Evolutionary conservation across 257 asterid species (phyloP).

Genomic region (Dorcoceras hygrometricum): DNA sequence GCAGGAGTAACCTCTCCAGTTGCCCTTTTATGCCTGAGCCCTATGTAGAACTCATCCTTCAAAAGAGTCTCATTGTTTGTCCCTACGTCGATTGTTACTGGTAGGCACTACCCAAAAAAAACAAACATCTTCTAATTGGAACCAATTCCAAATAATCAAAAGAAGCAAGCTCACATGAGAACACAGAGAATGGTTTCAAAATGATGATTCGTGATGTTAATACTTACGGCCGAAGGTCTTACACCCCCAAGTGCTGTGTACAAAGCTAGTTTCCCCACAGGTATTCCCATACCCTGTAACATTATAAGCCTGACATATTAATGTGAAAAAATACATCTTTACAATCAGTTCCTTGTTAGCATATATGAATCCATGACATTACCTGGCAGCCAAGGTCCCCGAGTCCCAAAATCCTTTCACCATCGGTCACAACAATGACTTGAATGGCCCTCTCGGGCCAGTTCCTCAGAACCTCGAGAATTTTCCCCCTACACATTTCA

Average conservation of each 20-base stretch:
- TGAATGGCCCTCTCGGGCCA: constrained; percentile 92
- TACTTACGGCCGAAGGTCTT: constrained; percentile 88
- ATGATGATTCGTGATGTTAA: not conserved
- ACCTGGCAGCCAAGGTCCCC: constrained; percentile 99
- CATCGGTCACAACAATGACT: constrained; percentile 94
- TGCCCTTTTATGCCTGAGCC: constrained; percentile 76
- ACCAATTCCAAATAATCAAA: not conserved
- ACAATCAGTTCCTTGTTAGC: not conserved
- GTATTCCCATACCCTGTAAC: constrained; percentile 92
- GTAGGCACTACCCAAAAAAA: constrained; percentile 60
- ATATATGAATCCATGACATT: not conserved
- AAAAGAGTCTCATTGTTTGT: constrained; percentile 76
- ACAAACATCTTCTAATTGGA: constrained; percentile 16
- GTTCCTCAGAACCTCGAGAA: constrained; percentile 81
- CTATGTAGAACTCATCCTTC: constrained; percentile 87
- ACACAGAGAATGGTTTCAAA: not conserved
- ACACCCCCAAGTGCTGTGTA: constrained; percentile 94
- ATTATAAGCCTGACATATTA: not conserved
- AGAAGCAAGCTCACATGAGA: not conserved
- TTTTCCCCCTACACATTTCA: constrained; percentile 60
- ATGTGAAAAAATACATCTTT: not conserved
- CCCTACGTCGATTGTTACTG: constrained; percentile 89
- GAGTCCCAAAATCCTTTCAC: constrained; percentile 93
- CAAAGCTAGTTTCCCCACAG: constrained; percentile 89
- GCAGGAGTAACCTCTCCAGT: constrained; percentile 64